Evolutionary conservation across 768 basidiomycete species (phyloP).

Genomic region (Mycena metata): DNA sequence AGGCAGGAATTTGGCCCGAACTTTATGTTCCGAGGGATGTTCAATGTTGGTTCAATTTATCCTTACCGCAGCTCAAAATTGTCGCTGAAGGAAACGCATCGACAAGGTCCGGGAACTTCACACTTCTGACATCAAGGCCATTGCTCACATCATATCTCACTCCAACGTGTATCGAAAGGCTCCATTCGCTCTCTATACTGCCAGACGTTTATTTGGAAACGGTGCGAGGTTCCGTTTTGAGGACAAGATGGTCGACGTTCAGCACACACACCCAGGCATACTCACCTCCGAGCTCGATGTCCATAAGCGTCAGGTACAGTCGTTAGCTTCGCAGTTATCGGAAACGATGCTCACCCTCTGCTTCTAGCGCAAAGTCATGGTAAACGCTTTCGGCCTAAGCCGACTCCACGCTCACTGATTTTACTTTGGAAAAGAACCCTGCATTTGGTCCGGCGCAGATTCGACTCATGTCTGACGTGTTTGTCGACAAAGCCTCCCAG

Average conservation of each 20-base stretch:
- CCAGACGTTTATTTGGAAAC: not conserved
- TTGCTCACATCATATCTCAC: constrained; percentile 63
- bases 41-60: constrained; percentile 44
- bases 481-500: constrained; percentile 52
- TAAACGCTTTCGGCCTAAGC: not conserved
- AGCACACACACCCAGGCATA: constrained; percentile 44
- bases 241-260: not conserved
- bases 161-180: constrained; percentile 56
- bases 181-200: not conserved
- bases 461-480: constrained; percentile 51
- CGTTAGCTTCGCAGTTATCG: no score
- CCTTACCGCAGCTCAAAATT: not conserved
- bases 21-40: constrained; percentile 47
- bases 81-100: not conserved
- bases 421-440: constrained; percentile 51
- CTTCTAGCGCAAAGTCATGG: constrained; percentile 17
- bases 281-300: constrained; percentile 52
- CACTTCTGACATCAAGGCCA: constrained; percentile 61
- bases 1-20: constrained; percentile 52
- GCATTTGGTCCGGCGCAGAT: constrained; percentile 61
- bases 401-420: no score
- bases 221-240: not conserved
- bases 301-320: constrained; percentile 55
- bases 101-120: constrained; percentile 53
- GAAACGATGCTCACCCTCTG: not conserved